Evolutionary conservation across 164 flowering plant species (phyloP).

Genomic region (Aristolochia contorta): DNA sequence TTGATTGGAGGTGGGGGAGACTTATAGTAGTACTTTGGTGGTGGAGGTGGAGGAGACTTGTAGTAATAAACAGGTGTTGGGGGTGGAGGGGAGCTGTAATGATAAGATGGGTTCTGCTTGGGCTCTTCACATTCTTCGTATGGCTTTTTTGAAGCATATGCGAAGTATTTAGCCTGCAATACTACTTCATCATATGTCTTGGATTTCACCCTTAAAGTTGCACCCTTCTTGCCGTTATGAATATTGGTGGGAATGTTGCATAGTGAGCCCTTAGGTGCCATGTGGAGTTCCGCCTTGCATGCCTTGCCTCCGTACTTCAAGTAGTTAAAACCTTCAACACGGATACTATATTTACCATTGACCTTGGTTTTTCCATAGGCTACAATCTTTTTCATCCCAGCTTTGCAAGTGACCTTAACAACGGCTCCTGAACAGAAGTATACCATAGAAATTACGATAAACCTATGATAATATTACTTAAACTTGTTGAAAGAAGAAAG

Average conservation of each 20-base stretch:
- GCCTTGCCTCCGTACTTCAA: slow-evolving; percentile 36
- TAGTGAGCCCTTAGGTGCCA: slow-evolving; percentile 48
- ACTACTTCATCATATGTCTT: slow-evolving; percentile 50
- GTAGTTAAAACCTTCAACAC: slow-evolving; percentile 42
- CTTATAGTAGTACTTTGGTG: slow-evolving; percentile 18
- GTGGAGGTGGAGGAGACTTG: slow-evolving; percentile 29
- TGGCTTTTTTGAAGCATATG: slow-evolving; percentile 57
- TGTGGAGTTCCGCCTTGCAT: slow-evolving; percentile 57
- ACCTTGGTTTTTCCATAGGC: slow-evolving; percentile 59
- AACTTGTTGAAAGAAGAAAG: too few relatives aligned
- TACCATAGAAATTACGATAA: too few relatives aligned
- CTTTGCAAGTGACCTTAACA: slow-evolving; percentile 55
- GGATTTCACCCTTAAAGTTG: slow-evolving; percentile 41
- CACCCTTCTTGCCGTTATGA: slow-evolving; percentile 44
- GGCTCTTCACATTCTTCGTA: slow-evolving; percentile 37
- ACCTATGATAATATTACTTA: too few relatives aligned
- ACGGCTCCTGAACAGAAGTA: slow-evolving; percentile 40
- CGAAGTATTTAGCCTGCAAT: slow-evolving; percentile 49
- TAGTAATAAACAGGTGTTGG: slow-evolving; percentile 10
- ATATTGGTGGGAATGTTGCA: slow-evolving; percentile 54
- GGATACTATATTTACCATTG: slow-evolving; percentile 56
- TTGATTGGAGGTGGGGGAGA: slow-evolving; percentile 38
- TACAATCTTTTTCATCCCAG: slow-evolving; percentile 35
- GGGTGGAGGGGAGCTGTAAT: slow-evolving; percentile 21
- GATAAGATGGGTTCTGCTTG: slow-evolving; percentile 20